These are phyloP conservation scores for Leptodontidium sp. DNA, from an alignment of 2,329 filamentous ascomycete genomes.

Conservation along the genomic window DNA sequence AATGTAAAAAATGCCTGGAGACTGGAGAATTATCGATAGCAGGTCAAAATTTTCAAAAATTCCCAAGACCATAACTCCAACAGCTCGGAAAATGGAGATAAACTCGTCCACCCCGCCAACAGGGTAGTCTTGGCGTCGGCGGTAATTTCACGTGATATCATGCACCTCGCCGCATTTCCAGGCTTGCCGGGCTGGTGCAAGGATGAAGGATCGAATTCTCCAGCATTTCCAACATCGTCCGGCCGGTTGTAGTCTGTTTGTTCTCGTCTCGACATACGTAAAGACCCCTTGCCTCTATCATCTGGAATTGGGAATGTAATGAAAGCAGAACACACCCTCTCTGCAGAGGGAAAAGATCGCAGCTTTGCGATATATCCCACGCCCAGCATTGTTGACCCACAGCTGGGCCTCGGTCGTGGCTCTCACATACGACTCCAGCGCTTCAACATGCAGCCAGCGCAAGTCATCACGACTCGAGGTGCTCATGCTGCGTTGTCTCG, in stretches of 20 bases:
- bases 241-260: not conserved
- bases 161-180: not conserved
- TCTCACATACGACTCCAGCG: not conserved
- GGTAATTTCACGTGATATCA: not conserved
- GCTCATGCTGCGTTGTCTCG: constrained; percentile 29
- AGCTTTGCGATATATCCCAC: constrained; percentile 15
- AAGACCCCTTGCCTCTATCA: not conserved
- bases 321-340: not conserved
- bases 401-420: constrained; percentile 15
- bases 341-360: not conserved
- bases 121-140: not conserved
- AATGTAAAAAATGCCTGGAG: too few species aligned
- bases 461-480: constrained; percentile 3
- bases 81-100: too few species aligned
- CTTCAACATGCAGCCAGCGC: constrained; percentile 14
- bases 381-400: constrained; percentile 11
- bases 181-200: not conserved
- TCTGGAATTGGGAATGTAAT: not conserved
- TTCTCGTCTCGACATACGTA: not conserved
- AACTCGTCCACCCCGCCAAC: not conserved
- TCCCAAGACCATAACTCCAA: too few species aligned
- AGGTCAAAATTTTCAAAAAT: too few species aligned
- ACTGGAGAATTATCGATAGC: too few species aligned
- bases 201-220: constrained; percentile 1
- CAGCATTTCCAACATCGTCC: not conserved